Evolutionary conservation across 139 green algal species (phyloP).

Genomic region (Haematococcus lacustris): DNA sequence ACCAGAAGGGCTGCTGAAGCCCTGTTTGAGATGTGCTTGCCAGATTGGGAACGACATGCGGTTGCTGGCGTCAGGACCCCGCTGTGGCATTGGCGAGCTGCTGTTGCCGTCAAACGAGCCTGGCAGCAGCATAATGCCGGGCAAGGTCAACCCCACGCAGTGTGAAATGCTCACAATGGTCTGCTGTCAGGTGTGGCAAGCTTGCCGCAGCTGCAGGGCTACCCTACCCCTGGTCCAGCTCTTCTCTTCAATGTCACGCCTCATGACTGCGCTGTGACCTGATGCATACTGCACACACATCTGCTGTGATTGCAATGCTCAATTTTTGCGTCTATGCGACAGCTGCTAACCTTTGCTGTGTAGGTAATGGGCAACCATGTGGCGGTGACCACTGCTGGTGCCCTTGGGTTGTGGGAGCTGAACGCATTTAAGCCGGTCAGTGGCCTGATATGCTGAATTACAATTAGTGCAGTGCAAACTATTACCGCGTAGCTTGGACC

Average conservation of each 20-base stretch:
- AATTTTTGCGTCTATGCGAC: neutral
- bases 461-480: neutral
- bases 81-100: constrained; percentile 92
- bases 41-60: constrained; percentile 81
- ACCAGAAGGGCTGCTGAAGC: too few relatives aligned
- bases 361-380: constrained; percentile 92
- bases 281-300: neutral
- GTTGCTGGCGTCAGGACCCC: constrained; percentile 43
- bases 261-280: too few relatives aligned
- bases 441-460: constrained; percentile 44
- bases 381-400: constrained; percentile 67
- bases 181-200: constrained; percentile 60
- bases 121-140: constrained; percentile 41
- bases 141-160: constrained; percentile 96
- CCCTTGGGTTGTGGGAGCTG: constrained; percentile 88
- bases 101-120: constrained; percentile 94
- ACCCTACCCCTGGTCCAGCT: neutral
- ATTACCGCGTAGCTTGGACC: neutral
- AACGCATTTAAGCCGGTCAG: constrained; percentile 92
- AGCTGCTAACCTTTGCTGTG: neutral
- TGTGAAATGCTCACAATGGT: constrained; percentile 95
- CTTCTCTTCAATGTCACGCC: neutral
- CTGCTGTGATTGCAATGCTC: neutral
- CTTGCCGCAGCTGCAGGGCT: neutral
- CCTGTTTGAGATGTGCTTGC: neutral